Conservation (phyloP, 2,329 filamentous ascomycete genomes). For the Fusarium papillatum region DNA sequence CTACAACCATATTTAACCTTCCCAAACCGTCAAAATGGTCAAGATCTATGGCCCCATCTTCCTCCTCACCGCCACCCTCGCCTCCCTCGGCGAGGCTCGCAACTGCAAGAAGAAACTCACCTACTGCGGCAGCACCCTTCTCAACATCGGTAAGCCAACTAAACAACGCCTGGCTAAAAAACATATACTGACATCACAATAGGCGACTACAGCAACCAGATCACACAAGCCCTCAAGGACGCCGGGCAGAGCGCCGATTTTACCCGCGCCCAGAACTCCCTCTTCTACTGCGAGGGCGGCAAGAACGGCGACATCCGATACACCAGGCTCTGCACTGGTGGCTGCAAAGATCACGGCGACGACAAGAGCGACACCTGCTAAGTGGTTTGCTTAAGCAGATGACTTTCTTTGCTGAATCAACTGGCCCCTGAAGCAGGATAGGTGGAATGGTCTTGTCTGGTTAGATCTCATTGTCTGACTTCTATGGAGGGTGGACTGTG, state of each 20-base stretch:
- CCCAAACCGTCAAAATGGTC: background rate
- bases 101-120: background rate
- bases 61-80: background rate
- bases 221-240: background rate
- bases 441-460: background rate
- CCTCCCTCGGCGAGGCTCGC: background rate
- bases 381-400: background rate
- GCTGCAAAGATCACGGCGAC: background rate
- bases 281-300: background rate
- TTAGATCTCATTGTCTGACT: background rate
- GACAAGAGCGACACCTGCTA: background rate
- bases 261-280: background rate
- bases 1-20: background rate
- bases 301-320: background rate
- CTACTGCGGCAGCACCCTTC: constrained; percentile 1
- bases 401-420: background rate
- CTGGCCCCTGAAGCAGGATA: background rate
- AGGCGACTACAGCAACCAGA: background rate
- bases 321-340: background rate
- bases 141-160: background rate
- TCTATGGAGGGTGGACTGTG: background rate
- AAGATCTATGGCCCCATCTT: background rate
- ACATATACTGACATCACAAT: background rate
- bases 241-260: background rate
- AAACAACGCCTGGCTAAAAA: background rate